A percentile compares a stretch with the other conserved stretches of the same genome.
Conservation (phyloP, 2,329 filamentous ascomycete genomes). For the Neonectria neomacrospora region DNA sequence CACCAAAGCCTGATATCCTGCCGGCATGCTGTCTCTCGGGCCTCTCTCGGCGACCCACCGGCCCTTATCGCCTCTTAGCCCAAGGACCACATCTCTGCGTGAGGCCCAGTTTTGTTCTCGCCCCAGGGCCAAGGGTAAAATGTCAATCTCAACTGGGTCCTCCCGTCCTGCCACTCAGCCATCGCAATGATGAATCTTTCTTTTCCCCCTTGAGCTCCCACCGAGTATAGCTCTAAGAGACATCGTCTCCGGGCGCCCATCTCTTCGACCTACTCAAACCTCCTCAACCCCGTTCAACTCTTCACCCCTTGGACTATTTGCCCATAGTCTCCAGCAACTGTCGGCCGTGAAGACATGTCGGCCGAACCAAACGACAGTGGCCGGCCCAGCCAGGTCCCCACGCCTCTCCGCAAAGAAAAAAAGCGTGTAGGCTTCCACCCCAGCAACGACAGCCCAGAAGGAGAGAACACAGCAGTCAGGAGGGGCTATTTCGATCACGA, state of each 20-base stretch:
- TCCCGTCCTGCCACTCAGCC: slow-evolving; percentile 26
- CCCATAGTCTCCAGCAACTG: slow-evolving; percentile 5
- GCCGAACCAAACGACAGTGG: slow-evolving; percentile 44
- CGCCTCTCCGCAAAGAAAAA: slow-evolving; percentile 52
- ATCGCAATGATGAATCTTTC: slow-evolving; percentile 35
- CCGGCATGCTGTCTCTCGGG: slow-evolving; percentile 43
- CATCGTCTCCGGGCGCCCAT: slow-evolving; percentile 28
- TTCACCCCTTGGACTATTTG: neutral
- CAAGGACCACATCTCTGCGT: slow-evolving; percentile 28
- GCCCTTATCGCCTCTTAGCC: slow-evolving; percentile 40
- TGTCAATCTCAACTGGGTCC: slow-evolving; percentile 36
- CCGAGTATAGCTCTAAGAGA: slow-evolving; percentile 31
- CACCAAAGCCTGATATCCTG: slow-evolving; percentile 11
- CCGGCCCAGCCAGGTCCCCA: slow-evolving; percentile 45
- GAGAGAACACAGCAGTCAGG: slow-evolving; percentile 16
- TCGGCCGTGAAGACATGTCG: slow-evolving; percentile 32
- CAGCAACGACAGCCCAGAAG: slow-evolving; percentile 43
- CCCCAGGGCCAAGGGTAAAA: slow-evolving; percentile 31
- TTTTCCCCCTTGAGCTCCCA: slow-evolving; percentile 29
- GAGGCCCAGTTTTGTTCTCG: slow-evolving; percentile 46
- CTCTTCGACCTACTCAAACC: slow-evolving; percentile 26
- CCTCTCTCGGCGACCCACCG: slow-evolving; percentile 47
- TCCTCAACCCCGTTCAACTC: neutral
- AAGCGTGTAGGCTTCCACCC: slow-evolving; percentile 55
- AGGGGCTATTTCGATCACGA: slow-evolving; percentile 28